Conservation (phyloP, 768 basidiomycete genomes). For the Lactarius vividus region DNA sequence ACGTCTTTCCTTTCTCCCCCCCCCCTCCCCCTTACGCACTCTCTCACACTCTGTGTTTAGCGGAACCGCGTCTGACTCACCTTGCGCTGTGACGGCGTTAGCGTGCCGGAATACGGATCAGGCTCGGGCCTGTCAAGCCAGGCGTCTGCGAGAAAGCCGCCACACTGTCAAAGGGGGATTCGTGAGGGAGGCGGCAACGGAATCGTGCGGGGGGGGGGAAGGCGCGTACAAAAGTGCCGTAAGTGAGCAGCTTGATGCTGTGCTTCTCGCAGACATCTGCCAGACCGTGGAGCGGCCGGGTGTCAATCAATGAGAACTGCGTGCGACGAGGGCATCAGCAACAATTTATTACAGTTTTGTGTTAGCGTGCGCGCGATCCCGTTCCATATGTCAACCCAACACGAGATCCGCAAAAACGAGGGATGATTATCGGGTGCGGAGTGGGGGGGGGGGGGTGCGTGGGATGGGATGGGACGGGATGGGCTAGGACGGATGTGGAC, state of each 20-base stretch:
- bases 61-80: slow-evolving; percentile 30
- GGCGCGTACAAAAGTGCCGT: slow-evolving; percentile 68
- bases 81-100: slow-evolving; percentile 85
- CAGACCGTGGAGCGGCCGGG: slow-evolving; percentile 74
- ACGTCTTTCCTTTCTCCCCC: background rate
- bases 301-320: slow-evolving; percentile 82
- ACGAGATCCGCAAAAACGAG: background rate
- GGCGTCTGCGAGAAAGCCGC: slow-evolving; percentile 75
- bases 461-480: background rate
- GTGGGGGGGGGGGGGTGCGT: background rate
- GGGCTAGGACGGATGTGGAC: slow-evolving; percentile 9
- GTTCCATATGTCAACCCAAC: background rate
- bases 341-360: background rate
- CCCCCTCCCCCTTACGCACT: background rate
- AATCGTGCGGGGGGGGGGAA: slow-evolving; percentile 2
- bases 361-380: background rate
- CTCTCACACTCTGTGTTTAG: background rate
- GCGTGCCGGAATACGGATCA: slow-evolving; percentile 59
- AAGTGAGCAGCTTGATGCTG: slow-evolving; percentile 70
- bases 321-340: background rate
- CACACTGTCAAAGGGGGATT: slow-evolving; percentile 51
- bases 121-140: slow-evolving; percentile 71
- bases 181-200: slow-evolving; percentile 9
- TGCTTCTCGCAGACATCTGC: slow-evolving; percentile 72
- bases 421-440: background rate